Base-by-base conservation (phyloP, 345 rosid species). In the Citrus sp. region DNA sequence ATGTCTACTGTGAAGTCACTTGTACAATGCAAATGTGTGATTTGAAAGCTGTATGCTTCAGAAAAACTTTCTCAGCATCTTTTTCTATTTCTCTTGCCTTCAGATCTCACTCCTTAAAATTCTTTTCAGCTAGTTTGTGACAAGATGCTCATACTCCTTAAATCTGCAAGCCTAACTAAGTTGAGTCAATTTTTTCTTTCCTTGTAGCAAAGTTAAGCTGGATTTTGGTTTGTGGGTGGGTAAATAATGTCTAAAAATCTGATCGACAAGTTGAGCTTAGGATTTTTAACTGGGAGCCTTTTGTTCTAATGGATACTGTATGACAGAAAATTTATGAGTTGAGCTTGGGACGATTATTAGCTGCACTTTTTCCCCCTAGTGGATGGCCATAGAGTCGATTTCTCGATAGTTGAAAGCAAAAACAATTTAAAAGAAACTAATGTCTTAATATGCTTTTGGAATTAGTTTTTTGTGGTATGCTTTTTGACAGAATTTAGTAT, bases 371-470 rank as follows among this genome's bases (percentile, higher is more conserved):
- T 27, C 38, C 6, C 21, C 28, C 40, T 27, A 30, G 5, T 61
- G 18, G 7, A 22, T 64, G 7, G 51, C 30, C 9, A 5, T 27
- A n/a, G 42, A 37, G 2, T 51, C 37, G 32, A 34, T 35, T 71
- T 27, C 75, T 82, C 51, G 51, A 67, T 10, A 58, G 70, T 79
- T 25, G 34, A 46, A 40, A 74, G 56, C 60, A 27, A 61, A 32
- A 60, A 30, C 49, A 21, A 27, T 55, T 67, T 37, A 40, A 67
- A 65, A 51, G n/a, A 46, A 66, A 66, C 24, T 37, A 25, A 19
- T 56, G 4, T 77, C 24, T 22, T 30, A 49, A 7, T 32, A 32
- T 30, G 40, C 59, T 32, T 28, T 64, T 8, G 5, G 71, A 60
- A n/a, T 32, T 64, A 9, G 16, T 19, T 38, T 66, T 27, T 74